These are phyloP conservation scores for Penicillium coprophilum DNA, from an alignment of 495 filamentous ascomycete species.

Conservation along the genomic window DNA sequence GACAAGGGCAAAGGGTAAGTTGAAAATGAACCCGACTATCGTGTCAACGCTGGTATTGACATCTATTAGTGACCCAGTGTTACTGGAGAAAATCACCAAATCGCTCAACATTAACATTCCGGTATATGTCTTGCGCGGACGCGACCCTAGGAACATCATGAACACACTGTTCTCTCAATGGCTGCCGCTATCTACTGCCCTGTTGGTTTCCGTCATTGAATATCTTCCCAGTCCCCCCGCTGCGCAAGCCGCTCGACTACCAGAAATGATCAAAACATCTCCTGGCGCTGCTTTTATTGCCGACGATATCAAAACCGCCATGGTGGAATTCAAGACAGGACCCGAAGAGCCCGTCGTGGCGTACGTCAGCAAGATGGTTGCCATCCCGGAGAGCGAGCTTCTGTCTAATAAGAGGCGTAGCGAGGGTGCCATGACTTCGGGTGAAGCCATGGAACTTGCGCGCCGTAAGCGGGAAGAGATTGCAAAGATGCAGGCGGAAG, in stretches of 20 bases:
- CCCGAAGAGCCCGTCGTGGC: constrained; percentile 78
- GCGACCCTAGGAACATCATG: constrained; percentile 80
- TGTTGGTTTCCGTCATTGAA: constrained; percentile 91
- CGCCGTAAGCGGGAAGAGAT: constrained; percentile 88
- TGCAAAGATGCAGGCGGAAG: constrained; percentile 66
- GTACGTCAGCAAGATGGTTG: constrained; percentile 98
- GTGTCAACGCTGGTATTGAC: constrained; percentile 29
- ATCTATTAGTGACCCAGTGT: constrained; percentile 62
- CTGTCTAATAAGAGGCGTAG: constrained; percentile 68
- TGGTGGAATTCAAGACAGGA: constrained; percentile 71
- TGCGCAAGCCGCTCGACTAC: constrained; percentile 82
- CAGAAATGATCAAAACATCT: constrained; percentile 73
- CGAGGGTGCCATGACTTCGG: constrained; percentile 69
- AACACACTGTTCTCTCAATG: constrained; percentile 84
- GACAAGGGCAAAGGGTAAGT: constrained; percentile 77
- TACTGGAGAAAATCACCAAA: constrained; percentile 93
- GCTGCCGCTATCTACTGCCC: constrained; percentile 89
- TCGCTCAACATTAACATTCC: constrained; percentile 81
- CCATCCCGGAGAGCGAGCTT: constrained; percentile 87
- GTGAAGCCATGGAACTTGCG: constrained; percentile 84
- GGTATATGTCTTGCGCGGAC: constrained; percentile 77
- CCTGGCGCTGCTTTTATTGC: constrained; percentile 73
- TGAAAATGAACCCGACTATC: constrained; percentile 2
- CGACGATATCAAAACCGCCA: constrained; percentile 66
- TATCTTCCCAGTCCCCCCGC: constrained; percentile 80